Conservation (phyloP, 805 yeast genomes). For the Candida vaughaniae region DNA sequence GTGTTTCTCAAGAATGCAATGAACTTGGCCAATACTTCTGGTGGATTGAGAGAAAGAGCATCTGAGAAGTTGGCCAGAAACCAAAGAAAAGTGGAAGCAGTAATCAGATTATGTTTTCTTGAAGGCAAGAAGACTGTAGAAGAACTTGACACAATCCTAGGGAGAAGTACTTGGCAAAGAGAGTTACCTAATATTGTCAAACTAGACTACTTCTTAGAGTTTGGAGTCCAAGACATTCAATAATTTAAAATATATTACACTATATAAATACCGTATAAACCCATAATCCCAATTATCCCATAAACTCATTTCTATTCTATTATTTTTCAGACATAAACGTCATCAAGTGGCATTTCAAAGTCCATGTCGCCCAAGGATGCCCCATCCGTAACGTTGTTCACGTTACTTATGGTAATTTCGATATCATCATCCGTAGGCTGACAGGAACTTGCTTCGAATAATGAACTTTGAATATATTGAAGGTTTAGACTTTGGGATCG, state of each 20-base stretch:
- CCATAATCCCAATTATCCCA: background rate
- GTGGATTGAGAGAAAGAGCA: slow-evolving; percentile 51
- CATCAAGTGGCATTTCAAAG: background rate
- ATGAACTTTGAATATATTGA: slow-evolving; percentile 32
- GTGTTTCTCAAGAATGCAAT: slow-evolving; percentile 47
- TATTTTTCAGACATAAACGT: too few species aligned
- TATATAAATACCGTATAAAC: too few species aligned
- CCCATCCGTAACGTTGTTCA: slow-evolving; percentile 14
- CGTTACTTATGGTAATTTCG: slow-evolving; percentile 15
- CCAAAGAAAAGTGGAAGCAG: slow-evolving; percentile 45
- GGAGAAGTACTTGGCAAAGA: slow-evolving; percentile 27
- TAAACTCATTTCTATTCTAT: background rate
- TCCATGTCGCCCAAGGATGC: background rate
- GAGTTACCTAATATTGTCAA: slow-evolving; percentile 24
- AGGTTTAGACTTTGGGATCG: slow-evolving; percentile 32
- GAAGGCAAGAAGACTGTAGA: slow-evolving; percentile 34
- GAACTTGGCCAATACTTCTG: slow-evolving; percentile 43
- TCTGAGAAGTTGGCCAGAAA: slow-evolving; percentile 43
- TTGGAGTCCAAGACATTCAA: too few species aligned
- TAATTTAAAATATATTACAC: slow-evolving; percentile 2
- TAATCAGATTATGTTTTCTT: slow-evolving; percentile 43
- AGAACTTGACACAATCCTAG: slow-evolving; percentile 33
- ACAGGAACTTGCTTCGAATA: slow-evolving; percentile 16
- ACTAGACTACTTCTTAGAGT: slow-evolving; percentile 24
- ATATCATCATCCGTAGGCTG: slow-evolving; percentile 13